Conservation (phyloP, 2,329 filamentous ascomycete genomes). For the Phyllachora maydis region DNA sequence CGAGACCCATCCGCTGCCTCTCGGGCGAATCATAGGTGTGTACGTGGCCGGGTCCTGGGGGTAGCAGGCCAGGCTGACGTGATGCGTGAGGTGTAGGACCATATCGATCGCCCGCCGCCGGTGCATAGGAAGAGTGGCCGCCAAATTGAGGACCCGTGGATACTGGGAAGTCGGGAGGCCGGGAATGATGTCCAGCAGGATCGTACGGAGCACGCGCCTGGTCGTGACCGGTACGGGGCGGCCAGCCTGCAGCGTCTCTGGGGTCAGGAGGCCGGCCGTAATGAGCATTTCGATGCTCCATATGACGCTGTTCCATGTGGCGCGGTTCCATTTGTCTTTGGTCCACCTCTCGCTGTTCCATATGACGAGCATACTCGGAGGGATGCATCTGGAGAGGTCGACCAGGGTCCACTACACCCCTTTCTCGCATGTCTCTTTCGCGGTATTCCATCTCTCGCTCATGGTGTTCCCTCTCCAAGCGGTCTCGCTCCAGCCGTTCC, state of each 20-base stretch:
- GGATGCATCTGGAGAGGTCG: conserved; percentile 22
- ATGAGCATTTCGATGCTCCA: conserved; percentile 12
- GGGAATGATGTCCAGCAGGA: conserved; percentile 17
- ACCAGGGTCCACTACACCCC: conserved; percentile 23
- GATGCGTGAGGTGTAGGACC: conserved; percentile 11
- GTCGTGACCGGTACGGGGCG: conserved; percentile 17
- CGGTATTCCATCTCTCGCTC: conserved; percentile 18
- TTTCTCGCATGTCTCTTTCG: conserved; percentile 15
- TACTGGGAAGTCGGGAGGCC: conserved; percentile 27
- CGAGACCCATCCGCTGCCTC: too few species aligned
- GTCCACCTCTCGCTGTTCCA: conserved; percentile 8
- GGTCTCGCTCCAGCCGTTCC: conserved; percentile 17
- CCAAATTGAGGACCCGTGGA: conserved; percentile 17
- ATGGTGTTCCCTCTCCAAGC: conserved; percentile 15
- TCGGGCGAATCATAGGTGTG: too few species aligned
- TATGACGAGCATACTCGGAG: conserved; percentile 20
- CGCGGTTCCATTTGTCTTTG: conserved; percentile 6
- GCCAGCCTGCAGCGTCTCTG: conserved; percentile 17
- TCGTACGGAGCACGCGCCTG: conserved; percentile 19
- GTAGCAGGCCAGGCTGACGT: too few species aligned
- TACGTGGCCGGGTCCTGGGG: too few species aligned
- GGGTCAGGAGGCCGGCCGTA: conserved; percentile 21
- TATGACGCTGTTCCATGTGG: too few species aligned
- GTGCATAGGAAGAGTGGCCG: conserved; percentile 14
- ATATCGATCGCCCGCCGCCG: conserved; percentile 18